These are phyloP conservation scores for Amauroascus verrucosus DNA, from an alignment of 2,329 filamentous ascomycete species.

Conservation along the genomic window DNA sequence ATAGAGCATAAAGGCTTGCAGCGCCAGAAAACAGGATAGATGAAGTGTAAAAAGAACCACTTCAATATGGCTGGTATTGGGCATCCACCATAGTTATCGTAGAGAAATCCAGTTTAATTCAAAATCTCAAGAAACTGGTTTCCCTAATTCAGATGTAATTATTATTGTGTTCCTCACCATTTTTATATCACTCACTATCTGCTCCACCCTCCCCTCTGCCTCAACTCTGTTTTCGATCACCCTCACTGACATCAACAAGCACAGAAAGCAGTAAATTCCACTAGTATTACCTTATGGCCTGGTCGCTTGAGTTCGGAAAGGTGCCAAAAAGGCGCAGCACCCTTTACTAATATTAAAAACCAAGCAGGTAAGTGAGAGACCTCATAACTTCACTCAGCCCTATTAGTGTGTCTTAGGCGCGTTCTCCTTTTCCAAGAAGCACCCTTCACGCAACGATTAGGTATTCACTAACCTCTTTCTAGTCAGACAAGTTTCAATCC, in stretches of 20 bases:
- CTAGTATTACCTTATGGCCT: not conserved
- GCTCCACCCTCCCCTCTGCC: not conserved
- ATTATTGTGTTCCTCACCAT: not conserved
- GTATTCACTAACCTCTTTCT: not conserved
- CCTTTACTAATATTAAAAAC: not conserved
- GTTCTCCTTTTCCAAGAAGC: not conserved
- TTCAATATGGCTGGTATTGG: not conserved
- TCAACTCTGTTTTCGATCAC: not conserved
- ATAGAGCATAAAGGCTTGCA: not conserved
- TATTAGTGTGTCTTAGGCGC: not conserved
- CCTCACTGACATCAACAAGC: not conserved
- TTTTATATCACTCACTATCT: not conserved
- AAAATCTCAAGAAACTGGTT: too few species aligned
- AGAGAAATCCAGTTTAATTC: too few species aligned
- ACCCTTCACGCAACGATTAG: not conserved
- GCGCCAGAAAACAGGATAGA: not conserved
- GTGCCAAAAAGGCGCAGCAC: not conserved
- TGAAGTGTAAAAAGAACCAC: not conserved
- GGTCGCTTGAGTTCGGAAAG: not conserved
- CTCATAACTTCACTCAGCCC: not conserved
- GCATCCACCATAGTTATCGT: too few species aligned
- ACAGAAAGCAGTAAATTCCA: not conserved
- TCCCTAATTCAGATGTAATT: not conserved
- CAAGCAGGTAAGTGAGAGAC: not conserved
- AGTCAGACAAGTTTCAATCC: not conserved